Conservation (phyloP, 148 eudicot genomes). For the Camellia sinensis region DNA sequence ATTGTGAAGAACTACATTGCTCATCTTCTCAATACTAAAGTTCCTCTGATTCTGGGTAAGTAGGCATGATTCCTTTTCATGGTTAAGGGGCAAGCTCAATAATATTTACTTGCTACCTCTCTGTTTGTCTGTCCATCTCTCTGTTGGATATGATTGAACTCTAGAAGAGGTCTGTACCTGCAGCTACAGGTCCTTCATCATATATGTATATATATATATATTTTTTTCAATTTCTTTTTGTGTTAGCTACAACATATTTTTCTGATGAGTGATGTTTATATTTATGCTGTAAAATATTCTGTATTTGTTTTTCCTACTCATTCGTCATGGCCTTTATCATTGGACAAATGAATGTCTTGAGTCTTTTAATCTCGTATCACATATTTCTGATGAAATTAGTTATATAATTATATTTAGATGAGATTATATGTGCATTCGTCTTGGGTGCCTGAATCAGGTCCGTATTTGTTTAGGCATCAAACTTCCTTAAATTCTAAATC, state of each 20-base stretch:
- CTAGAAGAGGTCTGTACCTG: background rate
- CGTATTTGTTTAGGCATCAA: background rate
- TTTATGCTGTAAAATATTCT: background rate
- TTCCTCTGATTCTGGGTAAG: slow-evolving; percentile 89
- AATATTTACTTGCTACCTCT: background rate
- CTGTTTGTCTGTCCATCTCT: background rate
- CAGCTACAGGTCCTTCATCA: background rate
- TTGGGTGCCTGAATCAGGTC: background rate
- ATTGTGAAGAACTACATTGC: slow-evolving; percentile 86
- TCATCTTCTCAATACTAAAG: slow-evolving; percentile 59
- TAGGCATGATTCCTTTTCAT: background rate
- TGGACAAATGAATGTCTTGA: background rate
- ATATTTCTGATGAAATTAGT: background rate
- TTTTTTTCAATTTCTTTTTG: background rate
- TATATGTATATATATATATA: too few species aligned
- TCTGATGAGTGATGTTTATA: background rate
- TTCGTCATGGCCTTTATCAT: background rate
- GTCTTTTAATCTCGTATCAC: background rate
- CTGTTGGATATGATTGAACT: background rate
- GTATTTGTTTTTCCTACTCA: background rate
- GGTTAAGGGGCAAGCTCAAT: background rate
- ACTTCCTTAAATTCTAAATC: background rate
- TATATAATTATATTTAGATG: background rate
- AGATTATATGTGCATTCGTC: slow-evolving; percentile 1
- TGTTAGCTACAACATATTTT: background rate